These are phyloP conservation scores for Solanum acaule DNA, from an alignment of 257 asterid species.

Conservation along the genomic window DNA sequence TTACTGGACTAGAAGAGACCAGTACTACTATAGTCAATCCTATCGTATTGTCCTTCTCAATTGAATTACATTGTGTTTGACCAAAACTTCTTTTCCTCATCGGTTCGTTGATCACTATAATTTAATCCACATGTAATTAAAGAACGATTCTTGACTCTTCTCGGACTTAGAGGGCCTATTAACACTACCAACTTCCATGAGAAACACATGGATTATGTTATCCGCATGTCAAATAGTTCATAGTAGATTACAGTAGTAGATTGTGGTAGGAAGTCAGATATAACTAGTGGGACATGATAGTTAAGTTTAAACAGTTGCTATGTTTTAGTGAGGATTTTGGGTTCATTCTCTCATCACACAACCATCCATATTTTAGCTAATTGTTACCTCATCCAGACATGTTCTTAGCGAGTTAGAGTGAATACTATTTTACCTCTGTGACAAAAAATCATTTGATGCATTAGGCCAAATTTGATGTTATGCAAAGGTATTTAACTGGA, in stretches of 20 bases:
- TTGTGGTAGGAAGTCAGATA: neutral
- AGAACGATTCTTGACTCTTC: neutral
- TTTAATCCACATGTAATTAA: neutral
- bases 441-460: neutral
- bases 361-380: neutral
- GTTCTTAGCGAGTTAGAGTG: neutral
- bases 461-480: neutral
- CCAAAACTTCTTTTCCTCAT: neutral
- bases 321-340: neutral
- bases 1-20: neutral
- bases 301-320: neutral
- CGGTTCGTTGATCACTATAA: neutral
- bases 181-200: neutral
- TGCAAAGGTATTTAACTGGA: neutral
- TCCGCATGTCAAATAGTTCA: neutral
- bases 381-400: neutral
- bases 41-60: neutral
- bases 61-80: neutral
- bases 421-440: neutral
- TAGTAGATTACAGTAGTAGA: neutral
- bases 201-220: neutral
- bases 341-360: neutral
- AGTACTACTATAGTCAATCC: neutral
- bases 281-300: neutral
- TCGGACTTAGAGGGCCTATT: neutral